These are phyloP conservation scores for Pythium folliculosum DNA, from an alignment of 352 stramenopile species.

Conservation along the genomic window DNA sequence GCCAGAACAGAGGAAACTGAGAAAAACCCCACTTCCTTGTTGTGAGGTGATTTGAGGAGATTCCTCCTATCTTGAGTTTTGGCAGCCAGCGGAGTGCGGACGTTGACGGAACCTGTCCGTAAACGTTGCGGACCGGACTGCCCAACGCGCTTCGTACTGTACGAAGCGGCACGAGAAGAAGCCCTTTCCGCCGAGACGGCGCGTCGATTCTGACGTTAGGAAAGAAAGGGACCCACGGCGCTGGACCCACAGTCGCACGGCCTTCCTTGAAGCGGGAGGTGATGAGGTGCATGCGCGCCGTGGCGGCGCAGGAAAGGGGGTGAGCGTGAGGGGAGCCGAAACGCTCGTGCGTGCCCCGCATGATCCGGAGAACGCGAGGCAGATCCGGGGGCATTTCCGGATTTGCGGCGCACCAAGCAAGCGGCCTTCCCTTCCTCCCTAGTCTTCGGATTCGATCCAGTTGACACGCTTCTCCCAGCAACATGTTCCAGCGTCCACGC, in stretches of 20 bases:
- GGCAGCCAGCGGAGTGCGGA: not conserved
- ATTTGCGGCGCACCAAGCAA: constrained; percentile 12
- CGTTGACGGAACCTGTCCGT: not conserved
- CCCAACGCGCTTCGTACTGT: not conserved
- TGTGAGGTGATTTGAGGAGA: not conserved
- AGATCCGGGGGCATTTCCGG: constrained; percentile 16
- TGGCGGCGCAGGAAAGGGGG: not conserved
- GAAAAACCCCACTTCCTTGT: not conserved
- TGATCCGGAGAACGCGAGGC: constrained; percentile 3
- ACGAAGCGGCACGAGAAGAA: not conserved
- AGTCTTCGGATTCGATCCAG: constrained; percentile 14
- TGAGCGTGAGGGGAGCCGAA: not conserved
- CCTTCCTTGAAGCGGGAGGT: not conserved
- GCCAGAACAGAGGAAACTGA: not conserved
- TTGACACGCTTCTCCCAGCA: constrained; percentile 1
- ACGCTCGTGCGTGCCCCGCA: not conserved
- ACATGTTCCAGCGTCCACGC: constrained; percentile 23
- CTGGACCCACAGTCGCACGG: constrained; percentile 4
- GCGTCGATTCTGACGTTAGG: constrained; percentile 6
- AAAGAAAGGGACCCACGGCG: not conserved
- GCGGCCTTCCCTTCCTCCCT: not conserved
- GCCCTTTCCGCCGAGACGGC: constrained; percentile 5
- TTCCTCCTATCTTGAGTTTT: not conserved
- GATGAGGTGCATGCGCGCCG: not conserved
- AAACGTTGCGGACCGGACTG: constrained; percentile 3